These are phyloP conservation scores for Acrocalymma vagum DNA, from an alignment of 2,329 filamentous ascomycete species.

Conservation along the genomic window DNA sequence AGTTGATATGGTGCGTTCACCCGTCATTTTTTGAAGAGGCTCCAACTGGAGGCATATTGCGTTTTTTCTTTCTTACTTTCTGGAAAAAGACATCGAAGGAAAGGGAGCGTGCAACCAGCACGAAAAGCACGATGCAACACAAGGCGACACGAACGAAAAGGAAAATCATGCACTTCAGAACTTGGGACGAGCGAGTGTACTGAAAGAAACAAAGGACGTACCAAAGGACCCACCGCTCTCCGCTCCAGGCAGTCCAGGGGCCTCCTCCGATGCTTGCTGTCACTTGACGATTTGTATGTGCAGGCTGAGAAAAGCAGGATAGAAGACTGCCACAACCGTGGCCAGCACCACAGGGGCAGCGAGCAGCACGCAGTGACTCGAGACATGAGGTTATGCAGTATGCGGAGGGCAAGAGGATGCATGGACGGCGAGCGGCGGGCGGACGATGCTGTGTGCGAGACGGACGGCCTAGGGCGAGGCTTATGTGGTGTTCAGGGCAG, in stretches of 20 bases:
- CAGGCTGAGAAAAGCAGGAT: conserved; percentile 1
- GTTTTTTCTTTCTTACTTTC: neutral
- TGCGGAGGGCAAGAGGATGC: no score
- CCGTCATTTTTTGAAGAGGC: conserved; percentile 13
- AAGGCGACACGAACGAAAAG: conserved; percentile 27
- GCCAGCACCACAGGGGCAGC: neutral
- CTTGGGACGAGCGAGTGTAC: conserved; percentile 1
- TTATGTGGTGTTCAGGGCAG: conserved; percentile 30
- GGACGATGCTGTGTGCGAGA: no score
- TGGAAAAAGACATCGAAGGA: conserved; percentile 14
- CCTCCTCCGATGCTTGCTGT: no score
- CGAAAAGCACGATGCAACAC: conserved; percentile 28
- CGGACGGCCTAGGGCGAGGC: no score
- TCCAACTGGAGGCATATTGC: neutral
- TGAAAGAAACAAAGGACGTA: neutral
- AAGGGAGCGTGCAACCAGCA: conserved; percentile 19
- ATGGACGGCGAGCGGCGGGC: conserved; percentile 3
- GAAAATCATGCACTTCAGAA: neutral
- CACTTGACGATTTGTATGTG: neutral
- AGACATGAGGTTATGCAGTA: conserved; percentile 9
- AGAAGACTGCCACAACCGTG: neutral
- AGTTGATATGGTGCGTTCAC: conserved; percentile 27
- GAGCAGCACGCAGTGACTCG: conserved; percentile 1
- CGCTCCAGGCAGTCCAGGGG: no score
- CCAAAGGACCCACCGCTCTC: neutral